Conservation (phyloP, 1,284 basidiomycete species). For the Limonomyces culmigenus region DNA sequence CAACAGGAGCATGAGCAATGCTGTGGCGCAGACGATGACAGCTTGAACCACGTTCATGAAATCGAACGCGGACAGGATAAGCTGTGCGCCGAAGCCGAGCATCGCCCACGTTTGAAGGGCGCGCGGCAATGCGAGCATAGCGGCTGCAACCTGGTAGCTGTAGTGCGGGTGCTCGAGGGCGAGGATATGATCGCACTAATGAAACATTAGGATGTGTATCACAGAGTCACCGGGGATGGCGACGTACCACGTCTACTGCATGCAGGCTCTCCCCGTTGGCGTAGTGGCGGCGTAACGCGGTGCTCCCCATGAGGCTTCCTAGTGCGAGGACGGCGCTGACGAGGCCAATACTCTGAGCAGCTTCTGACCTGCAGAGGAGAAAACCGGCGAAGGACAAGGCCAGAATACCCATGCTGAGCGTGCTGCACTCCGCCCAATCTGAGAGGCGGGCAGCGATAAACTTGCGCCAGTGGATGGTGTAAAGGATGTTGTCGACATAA, state of each 20-base stretch:
- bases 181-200: conserved; percentile 6
- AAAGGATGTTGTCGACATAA: conserved; percentile 10
- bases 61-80: background rate
- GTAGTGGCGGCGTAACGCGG: too few species aligned
- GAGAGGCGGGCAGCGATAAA: conserved; percentile 6
- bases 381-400: too few species aligned
- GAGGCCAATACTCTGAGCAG: conserved; percentile 5
- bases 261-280: too few species aligned
- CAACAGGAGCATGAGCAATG: background rate
- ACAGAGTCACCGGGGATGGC: too few species aligned
- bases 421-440: conserved; percentile 11
- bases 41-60: background rate
- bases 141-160: background rate
- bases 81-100: background rate
- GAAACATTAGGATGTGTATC: too few species aligned
- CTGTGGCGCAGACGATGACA: background rate
- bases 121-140: background rate
- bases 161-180: conserved; percentile 4
- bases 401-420: too few species aligned
- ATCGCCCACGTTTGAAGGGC: background rate
- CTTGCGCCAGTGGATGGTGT: conserved; percentile 12
- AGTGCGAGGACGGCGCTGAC: background rate
- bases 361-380: conserved; percentile 2
- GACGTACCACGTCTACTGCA: conserved; percentile 9
- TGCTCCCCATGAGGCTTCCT: background rate